Percentiles rank a stretch among this genome's conserved stretches.
phyloP scores from a whole-genome alignment of 2,329 filamentous ascomycete species.

The Apiospora saccharicola region DNA sequence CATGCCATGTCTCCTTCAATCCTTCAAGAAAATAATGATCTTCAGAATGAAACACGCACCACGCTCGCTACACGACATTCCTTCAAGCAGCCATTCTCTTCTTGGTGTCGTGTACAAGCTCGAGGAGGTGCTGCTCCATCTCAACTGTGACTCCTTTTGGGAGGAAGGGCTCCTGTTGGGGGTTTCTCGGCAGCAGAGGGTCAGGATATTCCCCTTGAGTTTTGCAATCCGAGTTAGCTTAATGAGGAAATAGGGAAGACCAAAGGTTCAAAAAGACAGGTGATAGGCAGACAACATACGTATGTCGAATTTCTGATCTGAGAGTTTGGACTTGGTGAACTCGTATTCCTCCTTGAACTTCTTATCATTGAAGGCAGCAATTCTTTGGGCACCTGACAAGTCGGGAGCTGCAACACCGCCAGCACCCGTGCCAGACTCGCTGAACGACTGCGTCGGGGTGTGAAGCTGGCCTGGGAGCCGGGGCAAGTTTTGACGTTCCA shows the following conservation, averaged over 20 bases:
- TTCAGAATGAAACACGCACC: background rate
- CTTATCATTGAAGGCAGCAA: slow-evolving; percentile 38
- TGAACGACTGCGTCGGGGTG: slow-evolving; percentile 42
- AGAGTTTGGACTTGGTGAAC: slow-evolving; percentile 45
- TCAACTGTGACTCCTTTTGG: slow-evolving; percentile 50
- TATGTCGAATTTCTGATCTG: slow-evolving; percentile 55
- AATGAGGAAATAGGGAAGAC: background rate
- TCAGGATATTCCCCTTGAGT: slow-evolving; percentile 51
- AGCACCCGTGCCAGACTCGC: slow-evolving; percentile 35
- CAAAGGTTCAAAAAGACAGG: background rate
- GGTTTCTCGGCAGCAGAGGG: slow-evolving; percentile 51
- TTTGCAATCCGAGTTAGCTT: slow-evolving; percentile 25
- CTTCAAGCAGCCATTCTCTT: background rate
- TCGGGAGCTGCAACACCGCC: slow-evolving; percentile 34
- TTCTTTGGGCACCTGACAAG: background rate
- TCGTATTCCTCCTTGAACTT: slow-evolving; percentile 55
- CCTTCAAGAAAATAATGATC: background rate
- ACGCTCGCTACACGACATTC: background rate
- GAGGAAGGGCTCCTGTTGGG: slow-evolving; percentile 42
- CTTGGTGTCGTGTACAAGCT: slow-evolving; percentile 42
- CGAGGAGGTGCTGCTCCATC: slow-evolving; percentile 49
- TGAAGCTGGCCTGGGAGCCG: slow-evolving; percentile 36
- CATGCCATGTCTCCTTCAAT: background rate
- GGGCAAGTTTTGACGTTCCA: slow-evolving; percentile 33
- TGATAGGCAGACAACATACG: slow-evolving; percentile 43